Base-by-base conservation (phyloP, 306 rosid species). In the Castanea mollissima region DNA sequence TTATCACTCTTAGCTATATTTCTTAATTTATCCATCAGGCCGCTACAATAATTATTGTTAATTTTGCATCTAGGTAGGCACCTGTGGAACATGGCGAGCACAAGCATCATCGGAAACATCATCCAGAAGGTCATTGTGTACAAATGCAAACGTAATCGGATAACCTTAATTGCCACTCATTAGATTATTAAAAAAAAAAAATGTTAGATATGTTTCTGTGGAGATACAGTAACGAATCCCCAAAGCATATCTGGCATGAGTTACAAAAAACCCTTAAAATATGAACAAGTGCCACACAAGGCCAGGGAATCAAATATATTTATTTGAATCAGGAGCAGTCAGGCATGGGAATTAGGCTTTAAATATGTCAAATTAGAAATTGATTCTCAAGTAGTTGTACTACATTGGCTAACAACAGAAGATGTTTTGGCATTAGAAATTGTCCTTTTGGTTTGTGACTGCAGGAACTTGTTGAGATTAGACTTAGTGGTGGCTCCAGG, bases 61-160 rank as follows among this genome's bases (percentile, higher is more conserved):
- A 8, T 11, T 41, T 41, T 0, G 46, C 46, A 8, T 49, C 54
- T 49, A 49, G 54, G 16, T 49, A 49, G 54, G 54, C 54, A 49
- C 54, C 54, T 49, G 16, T 18, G 72, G 16, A 68, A 19, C 27
- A 68, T 9, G 51, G 49, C 8, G 52, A 64, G 41, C 15, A 67
- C 15, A 67, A 67, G 72, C 20, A 34, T 34, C 71, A 35, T 68
- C n/a, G 2, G n/a, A 65, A 35, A 68, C 72, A 7, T 68, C 72
- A 32, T 34, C 27, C 27, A 35, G 5, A n/a, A 35, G 52, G 52
- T 67, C 27, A 67, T 34, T 64, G 14, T 1, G 21, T 19, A 9
- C 52, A 13, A 67, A 16, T 34, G 27, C 51, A 67, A 21, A 67
- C 51, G 72, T 67, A 67, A 67, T 67, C 72, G 72, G 72, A 65